Evolutionary conservation across 805 yeast species (phyloP), one percentile per base, ranked within the genome.

Genomic region (Cyberlindnera samutprakarnensis): DNA sequence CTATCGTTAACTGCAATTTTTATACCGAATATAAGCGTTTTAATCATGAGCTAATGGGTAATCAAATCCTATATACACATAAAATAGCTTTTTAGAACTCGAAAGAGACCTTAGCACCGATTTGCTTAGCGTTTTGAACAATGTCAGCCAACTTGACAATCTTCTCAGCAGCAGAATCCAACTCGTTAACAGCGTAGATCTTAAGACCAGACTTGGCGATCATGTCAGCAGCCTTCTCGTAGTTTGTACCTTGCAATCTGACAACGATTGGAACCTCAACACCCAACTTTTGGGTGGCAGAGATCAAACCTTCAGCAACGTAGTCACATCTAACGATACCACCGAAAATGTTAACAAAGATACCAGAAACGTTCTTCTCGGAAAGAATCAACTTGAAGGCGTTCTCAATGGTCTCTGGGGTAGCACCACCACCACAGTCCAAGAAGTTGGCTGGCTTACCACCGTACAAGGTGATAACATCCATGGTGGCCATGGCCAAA

Each of bases 371-470:
- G 53, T 78, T 75, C 55, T 75, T 65, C 68, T 92, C 96, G 39
- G 92, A 73, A 57, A 94, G 69, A 54, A 92, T 90, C 62, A 92
- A 75, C 65, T 78, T 81, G 70, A 92, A 90, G 36, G 97, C 99
- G 66, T 82, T 82, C 70, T 88, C 94, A 57, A 92, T 92, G 54
- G 98, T 90, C 66, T 85, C 83, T 47, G 97, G 96, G 43, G 97
- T 92, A 51, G 99, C 98, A 63, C 96, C 95, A 71, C 99, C 99
- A 72, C 99, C 99, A 65, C 96, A 92, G 71, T 92, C 99, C 61
- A 92, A 76, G 76, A 92, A 92, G 74, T 92, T 92, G 46, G 98
- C 99, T 53, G 99, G 99, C 49, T 77, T 83, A 62, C 99, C 99
- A 55, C 97, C 96, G 69, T 87, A 84, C 53, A 92, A 76, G 70